Evolutionary conservation across 1,139 yeast genomes (phyloP).

Genomic region (Candida freyschussii): DNA sequence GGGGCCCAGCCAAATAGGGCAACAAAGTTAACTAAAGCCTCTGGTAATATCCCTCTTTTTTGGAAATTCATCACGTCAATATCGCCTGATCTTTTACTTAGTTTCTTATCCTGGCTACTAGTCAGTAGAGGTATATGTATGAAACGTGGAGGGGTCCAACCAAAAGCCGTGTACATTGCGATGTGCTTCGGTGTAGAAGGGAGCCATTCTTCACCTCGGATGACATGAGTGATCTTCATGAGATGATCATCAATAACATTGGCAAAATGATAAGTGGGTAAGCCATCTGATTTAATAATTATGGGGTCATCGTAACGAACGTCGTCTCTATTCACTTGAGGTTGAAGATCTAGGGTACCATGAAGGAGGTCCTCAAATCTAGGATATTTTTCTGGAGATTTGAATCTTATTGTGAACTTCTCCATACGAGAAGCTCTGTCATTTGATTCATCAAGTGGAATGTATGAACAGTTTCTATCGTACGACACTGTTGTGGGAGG

Average conservation of each 20-base stretch:
- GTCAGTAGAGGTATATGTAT: slow-evolving; percentile 90
- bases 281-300: slow-evolving; percentile 80
- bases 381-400: slow-evolving; percentile 68
- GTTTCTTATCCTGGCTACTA: slow-evolving; percentile 65
- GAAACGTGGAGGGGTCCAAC: slow-evolving; percentile 78
- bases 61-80: slow-evolving; percentile 60
- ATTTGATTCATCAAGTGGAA: slow-evolving; percentile 38
- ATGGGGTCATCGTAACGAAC: slow-evolving; percentile 86
- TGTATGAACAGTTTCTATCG: slow-evolving; percentile 68
- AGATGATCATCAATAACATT: slow-evolving; percentile 92
- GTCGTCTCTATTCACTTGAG: slow-evolving; percentile 68
- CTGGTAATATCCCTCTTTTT: slow-evolving; percentile 68
- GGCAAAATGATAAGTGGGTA: slow-evolving; percentile 96
- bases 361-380: slow-evolving; percentile 68
- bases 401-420: slow-evolving; percentile 50
- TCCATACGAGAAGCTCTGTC: slow-evolving; percentile 31
- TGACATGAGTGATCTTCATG: slow-evolving; percentile 90
- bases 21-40: slow-evolving; percentile 80
- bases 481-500: slow-evolving; percentile 94
- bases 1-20: slow-evolving; percentile 94
- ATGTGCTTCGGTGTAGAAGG: slow-evolving; percentile 94
- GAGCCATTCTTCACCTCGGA: slow-evolving; percentile 97
- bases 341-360: slow-evolving; percentile 71
- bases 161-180: slow-evolving; percentile 80
- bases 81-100: slow-evolving; percentile 84